Evolutionary conservation across 495 filamentous ascomycete genomes (phyloP).

Genomic region (Penicillium daleae): DNA sequence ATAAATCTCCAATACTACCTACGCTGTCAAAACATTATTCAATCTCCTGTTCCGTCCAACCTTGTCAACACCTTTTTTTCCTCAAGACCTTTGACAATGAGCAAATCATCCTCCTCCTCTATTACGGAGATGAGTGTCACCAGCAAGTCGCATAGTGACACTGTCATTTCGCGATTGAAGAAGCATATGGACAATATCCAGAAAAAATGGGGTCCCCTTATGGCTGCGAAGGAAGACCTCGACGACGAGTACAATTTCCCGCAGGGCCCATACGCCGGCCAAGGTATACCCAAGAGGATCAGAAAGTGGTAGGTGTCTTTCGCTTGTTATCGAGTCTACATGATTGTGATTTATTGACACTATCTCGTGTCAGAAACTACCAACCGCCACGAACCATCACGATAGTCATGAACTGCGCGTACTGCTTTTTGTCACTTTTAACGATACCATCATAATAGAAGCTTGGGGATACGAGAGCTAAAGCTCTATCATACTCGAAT

Average conservation of each 20-base stretch:
- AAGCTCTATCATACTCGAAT: background rate
- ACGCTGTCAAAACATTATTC: too few relatives aligned
- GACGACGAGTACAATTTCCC: constrained; percentile 39
- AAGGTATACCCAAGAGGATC: constrained; percentile 15
- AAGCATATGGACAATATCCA: constrained; percentile 18
- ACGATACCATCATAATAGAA: background rate
- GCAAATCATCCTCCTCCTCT: background rate
- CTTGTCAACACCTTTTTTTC: too few relatives aligned
- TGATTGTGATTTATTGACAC: background rate
- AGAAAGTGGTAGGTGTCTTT: background rate
- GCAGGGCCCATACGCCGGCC: constrained; percentile 33
- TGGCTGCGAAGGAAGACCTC: constrained; percentile 31
- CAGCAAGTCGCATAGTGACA: background rate
- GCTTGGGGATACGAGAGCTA: background rate
- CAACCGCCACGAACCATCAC: background rate
- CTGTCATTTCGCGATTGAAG: constrained; percentile 17
- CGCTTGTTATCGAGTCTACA: background rate
- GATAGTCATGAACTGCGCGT: background rate
- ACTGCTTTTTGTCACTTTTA: background rate
- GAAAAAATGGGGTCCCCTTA: constrained; percentile 32
- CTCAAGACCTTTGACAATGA: background rate
- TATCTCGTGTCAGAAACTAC: background rate
- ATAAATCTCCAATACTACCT: background rate
- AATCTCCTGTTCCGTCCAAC: background rate
- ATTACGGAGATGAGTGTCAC: background rate